Evolutionary conservation across 768 basidiomycete species (phyloP).

Genomic region (Russula foetens): DNA sequence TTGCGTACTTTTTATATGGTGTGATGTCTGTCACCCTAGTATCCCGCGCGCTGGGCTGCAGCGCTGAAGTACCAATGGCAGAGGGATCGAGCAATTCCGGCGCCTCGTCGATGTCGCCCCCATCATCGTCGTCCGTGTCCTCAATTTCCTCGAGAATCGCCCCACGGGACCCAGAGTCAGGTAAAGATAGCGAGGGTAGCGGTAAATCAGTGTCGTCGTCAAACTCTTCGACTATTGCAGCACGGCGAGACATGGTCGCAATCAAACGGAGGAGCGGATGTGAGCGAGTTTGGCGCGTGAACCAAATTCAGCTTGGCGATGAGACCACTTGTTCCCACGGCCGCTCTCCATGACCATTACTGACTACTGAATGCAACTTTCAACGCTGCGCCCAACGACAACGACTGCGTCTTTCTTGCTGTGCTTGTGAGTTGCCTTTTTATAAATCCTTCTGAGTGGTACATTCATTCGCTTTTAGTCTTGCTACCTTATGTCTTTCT

Average conservation of each 20-base stretch:
- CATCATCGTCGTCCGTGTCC: conserved; percentile 41
- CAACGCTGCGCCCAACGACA: not conserved
- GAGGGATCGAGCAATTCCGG: conserved; percentile 36
- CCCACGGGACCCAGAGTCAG: conserved; percentile 58
- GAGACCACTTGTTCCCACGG: conserved; percentile 11
- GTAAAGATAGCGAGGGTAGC: conserved; percentile 58
- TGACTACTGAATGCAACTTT: not conserved
- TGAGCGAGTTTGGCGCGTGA: not conserved
- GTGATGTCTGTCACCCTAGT: conserved; percentile 57
- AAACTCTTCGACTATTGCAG: conserved; percentile 69
- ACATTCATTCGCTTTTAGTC: not conserved
- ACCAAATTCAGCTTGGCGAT: not conserved
- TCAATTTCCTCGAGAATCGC: conserved; percentile 64
- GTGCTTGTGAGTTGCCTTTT: not conserved
- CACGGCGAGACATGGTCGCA: conserved; percentile 70
- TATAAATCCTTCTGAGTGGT: not conserved
- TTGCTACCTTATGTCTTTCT: conserved; percentile 5
- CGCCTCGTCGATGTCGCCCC: conserved; percentile 20
- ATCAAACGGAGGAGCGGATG: too few species aligned
- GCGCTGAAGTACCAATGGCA: conserved; percentile 43
- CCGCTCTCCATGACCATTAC: conserved; percentile 1
- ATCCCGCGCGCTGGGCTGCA: conserved; percentile 16
- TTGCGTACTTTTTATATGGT: conserved; percentile 71
- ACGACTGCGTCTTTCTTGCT: conserved; percentile 3
- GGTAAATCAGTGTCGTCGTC: conserved; percentile 94